These are phyloP conservation scores for Tulasnella sp. DNA, from an alignment of 768 basidiomycete genomes.

Conservation along the genomic window DNA sequence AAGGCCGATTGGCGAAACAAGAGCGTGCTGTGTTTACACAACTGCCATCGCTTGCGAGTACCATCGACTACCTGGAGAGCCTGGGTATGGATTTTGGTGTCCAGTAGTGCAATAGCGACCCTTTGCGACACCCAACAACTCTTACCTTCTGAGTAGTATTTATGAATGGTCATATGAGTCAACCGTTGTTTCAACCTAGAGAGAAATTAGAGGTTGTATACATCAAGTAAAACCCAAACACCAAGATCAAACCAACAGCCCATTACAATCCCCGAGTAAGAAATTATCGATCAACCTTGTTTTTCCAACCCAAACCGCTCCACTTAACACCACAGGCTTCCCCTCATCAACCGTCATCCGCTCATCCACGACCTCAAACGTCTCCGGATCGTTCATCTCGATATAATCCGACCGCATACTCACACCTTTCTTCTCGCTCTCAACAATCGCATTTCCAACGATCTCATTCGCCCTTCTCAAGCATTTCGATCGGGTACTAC, in stretches of 20 bases:
- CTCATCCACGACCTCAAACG: constrained; percentile 50
- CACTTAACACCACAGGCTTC: constrained; percentile 63
- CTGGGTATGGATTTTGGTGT: background rate
- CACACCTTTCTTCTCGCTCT: constrained; percentile 21
- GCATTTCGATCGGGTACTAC: constrained; percentile 33
- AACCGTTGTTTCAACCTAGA: too few species aligned
- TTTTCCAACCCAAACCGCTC: constrained; percentile 73
- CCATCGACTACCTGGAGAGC: constrained; percentile 29
- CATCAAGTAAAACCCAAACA: too few species aligned
- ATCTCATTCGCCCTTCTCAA: constrained; percentile 23
- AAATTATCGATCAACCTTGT: constrained; percentile 93
- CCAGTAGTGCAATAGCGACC: too few species aligned
- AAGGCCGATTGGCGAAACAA: constrained; percentile 19
- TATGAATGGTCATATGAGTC: too few species aligned
- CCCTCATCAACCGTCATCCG: constrained; percentile 22
- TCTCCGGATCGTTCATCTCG: constrained; percentile 73
- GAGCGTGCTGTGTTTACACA: constrained; percentile 33
- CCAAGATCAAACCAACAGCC: constrained; percentile 13
- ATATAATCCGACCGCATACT: constrained; percentile 59
- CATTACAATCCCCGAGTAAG: constrained; percentile 44
- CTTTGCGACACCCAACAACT: too few species aligned
- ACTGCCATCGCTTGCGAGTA: constrained; percentile 28
- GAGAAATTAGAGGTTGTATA: too few species aligned
- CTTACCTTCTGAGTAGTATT: too few species aligned
- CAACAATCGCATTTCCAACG: constrained; percentile 19